Conservation (phyloP, 148 eudicot species). For the Nyssa sinensis region DNA sequence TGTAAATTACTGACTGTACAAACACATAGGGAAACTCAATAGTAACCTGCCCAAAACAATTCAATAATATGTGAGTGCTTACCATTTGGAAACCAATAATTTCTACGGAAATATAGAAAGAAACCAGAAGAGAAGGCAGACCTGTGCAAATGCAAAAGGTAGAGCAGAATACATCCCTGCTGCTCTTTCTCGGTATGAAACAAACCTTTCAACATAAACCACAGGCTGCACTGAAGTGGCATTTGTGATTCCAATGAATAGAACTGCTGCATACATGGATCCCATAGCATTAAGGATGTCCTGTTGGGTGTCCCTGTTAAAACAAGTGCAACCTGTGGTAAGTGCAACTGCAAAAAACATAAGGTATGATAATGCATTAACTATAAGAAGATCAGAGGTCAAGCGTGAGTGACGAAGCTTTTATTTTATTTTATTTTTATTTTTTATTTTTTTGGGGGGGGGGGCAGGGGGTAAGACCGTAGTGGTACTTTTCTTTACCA, state of each 20-base stretch:
- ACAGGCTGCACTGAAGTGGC: conserved; percentile 90
- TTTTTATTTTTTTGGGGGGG: too few species aligned
- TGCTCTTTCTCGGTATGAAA: conserved; percentile 85
- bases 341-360: neutral
- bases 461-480: too few species aligned
- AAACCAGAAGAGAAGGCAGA: conserved; percentile 2
- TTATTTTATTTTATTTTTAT: too few species aligned
- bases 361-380: neutral
- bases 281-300: conserved; percentile 94
- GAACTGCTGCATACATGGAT: conserved; percentile 91
- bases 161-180: conserved; percentile 95
- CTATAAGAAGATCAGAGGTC: neutral
- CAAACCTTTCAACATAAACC: conserved; percentile 71
- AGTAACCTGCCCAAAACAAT: conserved; percentile 47
- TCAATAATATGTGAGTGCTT: neutral
- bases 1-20: conserved; percentile 74
- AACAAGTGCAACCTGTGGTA: neutral
- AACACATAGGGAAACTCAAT: conserved; percentile 85
- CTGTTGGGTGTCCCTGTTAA: conserved; percentile 72
- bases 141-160: conserved; percentile 90
- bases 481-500: too few species aligned
- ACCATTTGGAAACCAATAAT: neutral
- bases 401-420: too few species aligned
- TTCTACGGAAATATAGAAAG: neutral
- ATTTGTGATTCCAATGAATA: conserved; percentile 87